Evolutionary conservation across 257 asterid genomes (phyloP).

Genomic region (Linaria vulgaris): DNA sequence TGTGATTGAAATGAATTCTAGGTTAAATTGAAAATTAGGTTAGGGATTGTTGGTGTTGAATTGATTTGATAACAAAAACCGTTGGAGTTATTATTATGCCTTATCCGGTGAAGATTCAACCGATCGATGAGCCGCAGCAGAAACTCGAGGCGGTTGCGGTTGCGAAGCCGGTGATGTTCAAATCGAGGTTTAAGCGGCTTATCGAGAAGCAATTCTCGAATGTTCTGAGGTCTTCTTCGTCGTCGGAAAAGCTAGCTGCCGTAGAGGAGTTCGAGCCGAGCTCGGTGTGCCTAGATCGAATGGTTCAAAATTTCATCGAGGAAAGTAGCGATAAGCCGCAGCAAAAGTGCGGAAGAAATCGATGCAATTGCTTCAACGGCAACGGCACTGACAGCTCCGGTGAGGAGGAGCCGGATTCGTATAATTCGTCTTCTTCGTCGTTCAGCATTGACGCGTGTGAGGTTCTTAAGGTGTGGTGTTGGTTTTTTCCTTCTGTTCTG

Average conservation of each 20-base stretch:
- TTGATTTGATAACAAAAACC: not conserved
- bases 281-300: constrained; percentile 69
- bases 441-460: constrained; percentile 52
- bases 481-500: too few species aligned
- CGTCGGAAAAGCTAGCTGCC: constrained; percentile 35
- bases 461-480: constrained; percentile 57
- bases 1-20: constrained; percentile 5
- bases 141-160: constrained; percentile 47
- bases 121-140: constrained; percentile 43
- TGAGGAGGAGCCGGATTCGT: constrained; percentile 62
- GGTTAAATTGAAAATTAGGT: constrained; percentile 6
- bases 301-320: constrained; percentile 88
- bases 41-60: not conserved
- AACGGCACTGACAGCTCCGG: constrained; percentile 64
- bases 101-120: constrained; percentile 76
- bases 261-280: constrained; percentile 77
- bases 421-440: constrained; percentile 32
- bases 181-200: constrained; percentile 75
- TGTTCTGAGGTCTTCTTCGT: constrained; percentile 44
- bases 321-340: constrained; percentile 56
- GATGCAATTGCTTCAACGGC: constrained; percentile 75
- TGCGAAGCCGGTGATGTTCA: constrained; percentile 46
- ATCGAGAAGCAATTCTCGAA: constrained; percentile 74
- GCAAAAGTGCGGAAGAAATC: constrained; percentile 53
- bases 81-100: constrained; percentile 27